Evolutionary conservation across 2,329 filamentous ascomycete species (phyloP), one percentile per base, ranked within the genome.

Genomic region (Botrytis pseudocinerea): DNA sequence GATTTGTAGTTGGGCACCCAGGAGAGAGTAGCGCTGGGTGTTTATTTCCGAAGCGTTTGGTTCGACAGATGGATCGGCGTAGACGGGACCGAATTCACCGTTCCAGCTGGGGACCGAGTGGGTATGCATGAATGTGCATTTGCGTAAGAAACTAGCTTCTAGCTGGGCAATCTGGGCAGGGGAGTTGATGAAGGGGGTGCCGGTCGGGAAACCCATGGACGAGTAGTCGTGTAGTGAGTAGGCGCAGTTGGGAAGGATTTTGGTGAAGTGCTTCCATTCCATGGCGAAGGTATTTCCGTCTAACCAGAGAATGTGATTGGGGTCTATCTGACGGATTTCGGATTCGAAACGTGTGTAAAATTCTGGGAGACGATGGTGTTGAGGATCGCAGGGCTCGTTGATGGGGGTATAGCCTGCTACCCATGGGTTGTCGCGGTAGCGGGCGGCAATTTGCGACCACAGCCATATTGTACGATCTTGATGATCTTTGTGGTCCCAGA

Each of bases 181-280:
- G 0, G 82, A 84, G 8, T 84, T 83, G 0, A 80, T 81, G 70
- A 84, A 88, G 5, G 79, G 80, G 64, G 85, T 83, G 74, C 80
- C 76, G 78, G 76, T 72, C 5, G 77, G 87, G 74, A 89, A 88
- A 0, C 87, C 87, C 77, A 85, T 84, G 74, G 82, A 78, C 57
- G 83, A 83, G 76, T 89, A 89, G 75, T 89, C 87, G 76, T 89
- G 87, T 61, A 86, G 82, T 7, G 84, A 82, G 76, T 88, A 88
- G 0, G 87, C 87, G 2, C 82, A 80, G 74, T 86, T 86, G 0
- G 85, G 85, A 0, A 87, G 79, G 0, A 83, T 79, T 5, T 82
- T 76, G 8, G 82, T 79, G 72, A 85, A 86, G 10, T 78, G 81
- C 20, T 81, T 81, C 76, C 85, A 86, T 76, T 88, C 85, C 80